These are phyloP conservation scores for Raphanus sativus DNA, from an alignment of 345 rosid species.

Conservation along the genomic window DNA sequence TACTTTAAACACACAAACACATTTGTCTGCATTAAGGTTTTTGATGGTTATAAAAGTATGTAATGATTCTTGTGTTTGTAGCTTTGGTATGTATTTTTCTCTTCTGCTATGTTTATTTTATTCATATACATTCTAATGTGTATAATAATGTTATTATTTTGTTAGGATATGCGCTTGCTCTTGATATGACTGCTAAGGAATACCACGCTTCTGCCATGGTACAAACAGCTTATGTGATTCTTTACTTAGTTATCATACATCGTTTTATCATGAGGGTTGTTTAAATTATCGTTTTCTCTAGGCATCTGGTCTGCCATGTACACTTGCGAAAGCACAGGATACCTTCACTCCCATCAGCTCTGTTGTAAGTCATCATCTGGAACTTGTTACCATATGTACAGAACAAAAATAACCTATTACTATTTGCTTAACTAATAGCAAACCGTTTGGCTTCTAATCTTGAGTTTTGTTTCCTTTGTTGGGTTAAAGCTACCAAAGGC, in stretches of 20 bases:
- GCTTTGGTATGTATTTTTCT: too few relatives aligned
- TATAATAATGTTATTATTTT: not conserved
- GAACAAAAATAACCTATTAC: not conserved
- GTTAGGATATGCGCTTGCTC: conserved; percentile 78
- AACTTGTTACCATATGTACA: conserved; percentile 5
- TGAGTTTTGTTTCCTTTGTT: not conserved
- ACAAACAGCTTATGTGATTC: not conserved
- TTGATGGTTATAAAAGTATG: not conserved
- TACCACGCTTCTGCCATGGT: conserved; percentile 88
- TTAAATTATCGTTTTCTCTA: conserved; percentile 30
- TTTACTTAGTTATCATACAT: not conserved
- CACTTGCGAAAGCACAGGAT: conserved; percentile 89
- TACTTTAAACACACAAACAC: conserved; percentile 9
- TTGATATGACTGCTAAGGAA: conserved; percentile 96
- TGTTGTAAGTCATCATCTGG: conserved; percentile 54
- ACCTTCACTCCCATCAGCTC: conserved; percentile 92
- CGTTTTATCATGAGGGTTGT: not conserved
- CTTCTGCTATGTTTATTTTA: not conserved
- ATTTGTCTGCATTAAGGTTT: not conserved
- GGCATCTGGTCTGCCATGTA: conserved; percentile 97
- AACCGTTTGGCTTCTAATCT: not conserved
- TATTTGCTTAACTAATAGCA: conserved; percentile 1
- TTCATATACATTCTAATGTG: not conserved
- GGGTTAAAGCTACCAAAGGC: conserved; percentile 65
- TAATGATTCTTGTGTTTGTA: not conserved